phyloP scores from a whole-genome alignment of 441 rosid genomes.

The Omphalea diandra region DNA sequence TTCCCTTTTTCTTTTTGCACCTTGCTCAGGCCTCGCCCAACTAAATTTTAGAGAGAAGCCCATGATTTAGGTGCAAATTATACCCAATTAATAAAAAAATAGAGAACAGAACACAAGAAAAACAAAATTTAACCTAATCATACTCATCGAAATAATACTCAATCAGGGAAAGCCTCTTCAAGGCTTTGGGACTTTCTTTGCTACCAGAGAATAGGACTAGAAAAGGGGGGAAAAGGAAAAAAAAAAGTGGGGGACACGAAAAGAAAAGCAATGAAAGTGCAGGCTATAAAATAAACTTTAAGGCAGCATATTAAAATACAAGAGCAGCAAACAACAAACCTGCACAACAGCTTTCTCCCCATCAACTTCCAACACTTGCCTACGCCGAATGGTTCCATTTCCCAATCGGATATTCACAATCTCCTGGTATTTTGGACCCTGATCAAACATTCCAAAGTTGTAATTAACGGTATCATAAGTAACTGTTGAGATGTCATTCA shows the following conservation, averaged over 20 bases:
- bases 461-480: not conserved
- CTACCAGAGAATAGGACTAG: not conserved
- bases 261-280: not conserved
- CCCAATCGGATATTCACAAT: slow-evolving; percentile 91
- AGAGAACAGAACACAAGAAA: not conserved
- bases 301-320: not conserved
- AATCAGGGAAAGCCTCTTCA: not conserved
- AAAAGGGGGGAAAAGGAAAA: not conserved
- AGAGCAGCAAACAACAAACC: slow-evolving; percentile 27
- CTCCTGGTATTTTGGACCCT: slow-evolving; percentile 97
- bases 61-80: slow-evolving; percentile 23
- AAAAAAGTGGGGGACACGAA: no score
- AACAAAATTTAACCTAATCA: not conserved
- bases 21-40: slow-evolving; percentile 22
- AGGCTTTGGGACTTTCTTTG: no score
- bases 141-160: not conserved
- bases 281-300: not conserved
- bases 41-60: slow-evolving; percentile 12
- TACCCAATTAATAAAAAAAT: not conserved
- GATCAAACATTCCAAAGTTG: not conserved
- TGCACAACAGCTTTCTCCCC: slow-evolving; percentile 95
- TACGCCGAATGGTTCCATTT: slow-evolving; percentile 84
- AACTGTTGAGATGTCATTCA: slow-evolving; percentile 8
- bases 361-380: slow-evolving; percentile 95
- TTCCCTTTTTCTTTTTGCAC: slow-evolving; percentile 13